A percentile compares a stretch with the other conserved stretches of the same genome.
These are phyloP conservation scores for Colletotrichum godetiae DNA, from an alignment of 2,329 filamentous ascomycete genomes.

Conservation along the genomic window DNA sequence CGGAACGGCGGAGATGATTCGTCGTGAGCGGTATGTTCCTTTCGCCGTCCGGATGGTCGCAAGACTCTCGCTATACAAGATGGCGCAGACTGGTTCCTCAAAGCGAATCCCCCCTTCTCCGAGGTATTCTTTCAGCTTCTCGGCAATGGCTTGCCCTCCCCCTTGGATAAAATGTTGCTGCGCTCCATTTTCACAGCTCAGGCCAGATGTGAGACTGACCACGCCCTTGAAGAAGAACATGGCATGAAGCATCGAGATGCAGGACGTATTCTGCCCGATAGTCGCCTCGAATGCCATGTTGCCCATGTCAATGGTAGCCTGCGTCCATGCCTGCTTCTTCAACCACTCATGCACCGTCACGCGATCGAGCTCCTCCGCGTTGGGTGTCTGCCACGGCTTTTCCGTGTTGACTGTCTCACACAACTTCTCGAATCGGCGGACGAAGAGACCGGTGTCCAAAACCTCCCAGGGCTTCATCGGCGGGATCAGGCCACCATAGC, in stretches of 20 bases:
- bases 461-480: slow-evolving; percentile 33
- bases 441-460: slow-evolving; percentile 19
- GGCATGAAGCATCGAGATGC: slow-evolving; percentile 34
- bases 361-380: slow-evolving; percentile 27
- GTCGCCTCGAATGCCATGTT: slow-evolving; percentile 25
- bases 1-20: slow-evolving; percentile 32
- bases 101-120: slow-evolving; percentile 26
- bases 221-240: slow-evolving; percentile 30
- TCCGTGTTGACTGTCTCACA: slow-evolving; percentile 28
- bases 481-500: slow-evolving; percentile 34
- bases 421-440: slow-evolving; percentile 27
- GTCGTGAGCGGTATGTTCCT: background rate
- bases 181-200: slow-evolving; percentile 20
- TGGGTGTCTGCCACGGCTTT: slow-evolving; percentile 26
- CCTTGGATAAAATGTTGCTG: slow-evolving; percentile 31
- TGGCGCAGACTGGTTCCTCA: slow-evolving; percentile 22
- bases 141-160: slow-evolving; percentile 30
- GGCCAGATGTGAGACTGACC: slow-evolving; percentile 11
- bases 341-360: slow-evolving; percentile 25
- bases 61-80: slow-evolving; percentile 20
- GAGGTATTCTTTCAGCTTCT: slow-evolving; percentile 23
- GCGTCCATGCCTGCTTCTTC: slow-evolving; percentile 16
- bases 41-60: slow-evolving; percentile 17
- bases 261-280: slow-evolving; percentile 24
- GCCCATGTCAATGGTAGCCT: slow-evolving; percentile 14